phyloP scores from a whole-genome alignment of 1,284 basidiomycete species.

The Cystobasidium slooffiae region DNA sequence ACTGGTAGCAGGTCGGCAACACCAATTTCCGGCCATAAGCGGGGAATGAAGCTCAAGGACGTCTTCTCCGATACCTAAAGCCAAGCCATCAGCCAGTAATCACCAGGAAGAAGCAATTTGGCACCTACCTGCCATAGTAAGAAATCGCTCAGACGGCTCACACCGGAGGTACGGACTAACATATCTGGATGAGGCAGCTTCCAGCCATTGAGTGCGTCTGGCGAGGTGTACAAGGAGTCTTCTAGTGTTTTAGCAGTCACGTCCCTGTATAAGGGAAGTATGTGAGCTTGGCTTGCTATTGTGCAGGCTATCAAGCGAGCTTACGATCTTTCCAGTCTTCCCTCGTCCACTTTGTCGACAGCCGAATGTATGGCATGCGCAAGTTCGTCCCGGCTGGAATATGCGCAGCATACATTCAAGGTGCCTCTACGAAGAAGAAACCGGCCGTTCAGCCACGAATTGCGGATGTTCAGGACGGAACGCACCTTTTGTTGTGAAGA shows the following conservation, averaged over 20 bases:
- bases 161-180: slow-evolving; percentile 88
- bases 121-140: slow-evolving; percentile 86
- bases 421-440: slow-evolving; percentile 67
- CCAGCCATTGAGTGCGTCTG: slow-evolving; percentile 63
- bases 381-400: slow-evolving; percentile 90
- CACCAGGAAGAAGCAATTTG: not conserved
- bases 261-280: slow-evolving; percentile 54
- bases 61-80: slow-evolving; percentile 74
- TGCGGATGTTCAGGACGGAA: slow-evolving; percentile 19
- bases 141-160: slow-evolving; percentile 86
- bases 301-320: no score
- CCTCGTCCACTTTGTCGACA: slow-evolving; percentile 62
- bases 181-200: slow-evolving; percentile 77
- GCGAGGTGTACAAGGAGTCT: slow-evolving; percentile 68
- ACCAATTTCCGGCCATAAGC: slow-evolving; percentile 95
- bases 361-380: slow-evolving; percentile 71
- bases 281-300: no score
- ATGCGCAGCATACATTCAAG: slow-evolving; percentile 93
- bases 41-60: slow-evolving; percentile 86
- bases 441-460: not conserved
- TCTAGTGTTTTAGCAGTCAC: slow-evolving; percentile 72
- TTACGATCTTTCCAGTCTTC: slow-evolving; percentile 57
- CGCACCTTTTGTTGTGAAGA: slow-evolving; percentile 70
- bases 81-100: not conserved
- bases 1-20: slow-evolving; percentile 83